Evolutionary conservation across 2,329 filamentous ascomycete genomes (phyloP).

Genomic region (Fonsecaea multimorphosa): DNA sequence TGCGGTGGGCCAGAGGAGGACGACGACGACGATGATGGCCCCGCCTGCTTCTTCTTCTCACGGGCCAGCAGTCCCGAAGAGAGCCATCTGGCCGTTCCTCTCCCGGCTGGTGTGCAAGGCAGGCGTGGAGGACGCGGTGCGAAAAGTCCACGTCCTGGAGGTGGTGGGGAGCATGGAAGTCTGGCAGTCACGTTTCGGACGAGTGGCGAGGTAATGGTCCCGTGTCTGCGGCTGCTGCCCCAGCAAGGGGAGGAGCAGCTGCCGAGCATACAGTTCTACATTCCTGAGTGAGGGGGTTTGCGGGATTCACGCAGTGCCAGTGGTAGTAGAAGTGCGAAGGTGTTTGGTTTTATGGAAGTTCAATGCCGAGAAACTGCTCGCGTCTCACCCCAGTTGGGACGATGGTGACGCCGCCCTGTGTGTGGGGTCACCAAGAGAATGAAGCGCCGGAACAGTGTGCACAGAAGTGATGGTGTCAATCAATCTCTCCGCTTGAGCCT

Average conservation of each 20-base stretch:
- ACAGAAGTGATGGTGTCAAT: no score
- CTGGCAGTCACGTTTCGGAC: not conserved
- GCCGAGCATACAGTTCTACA: slow-evolving; percentile 10
- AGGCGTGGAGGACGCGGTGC: no score
- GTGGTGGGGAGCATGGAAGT: not conserved
- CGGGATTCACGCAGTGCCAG: not conserved
- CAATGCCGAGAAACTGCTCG: no score
- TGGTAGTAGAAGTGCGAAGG: not conserved
- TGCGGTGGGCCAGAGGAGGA: not conserved
- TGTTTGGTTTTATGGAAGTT: no score
- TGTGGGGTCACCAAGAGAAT: no score
- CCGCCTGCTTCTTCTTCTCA: not conserved
- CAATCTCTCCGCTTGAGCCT: no score
- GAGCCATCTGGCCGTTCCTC: not conserved
- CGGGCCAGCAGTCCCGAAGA: not conserved
- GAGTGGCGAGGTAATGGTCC: not conserved
- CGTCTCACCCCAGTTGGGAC: not conserved
- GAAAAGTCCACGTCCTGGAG: not conserved
- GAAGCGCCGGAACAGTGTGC: no score
- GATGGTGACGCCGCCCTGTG: no score
- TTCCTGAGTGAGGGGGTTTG: not conserved
- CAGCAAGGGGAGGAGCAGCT: not conserved
- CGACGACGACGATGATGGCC: not conserved
- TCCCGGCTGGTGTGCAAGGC: not conserved
- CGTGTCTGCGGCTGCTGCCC: slow-evolving; percentile 7